These are phyloP conservation scores for Gigaspora rosea DNA, from an alignment of 192 early-diverging fungal genomes.

Conservation along the genomic window DNA sequence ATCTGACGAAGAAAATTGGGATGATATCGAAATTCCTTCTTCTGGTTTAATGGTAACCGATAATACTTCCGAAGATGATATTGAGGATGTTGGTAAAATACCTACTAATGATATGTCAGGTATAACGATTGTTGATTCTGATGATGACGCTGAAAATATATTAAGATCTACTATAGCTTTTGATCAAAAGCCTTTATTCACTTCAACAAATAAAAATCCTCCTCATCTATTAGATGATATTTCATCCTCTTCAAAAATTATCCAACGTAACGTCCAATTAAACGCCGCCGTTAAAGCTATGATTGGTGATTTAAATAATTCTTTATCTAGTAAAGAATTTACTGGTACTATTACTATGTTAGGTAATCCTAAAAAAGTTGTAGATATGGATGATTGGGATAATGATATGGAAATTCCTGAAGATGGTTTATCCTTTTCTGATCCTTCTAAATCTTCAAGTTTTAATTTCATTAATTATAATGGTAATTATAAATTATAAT, in stretches of 20 bases:
- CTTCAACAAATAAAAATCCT: too few species aligned
- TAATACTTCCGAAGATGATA: not conserved
- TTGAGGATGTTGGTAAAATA: not conserved
- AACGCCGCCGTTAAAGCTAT: too few species aligned
- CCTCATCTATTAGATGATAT: too few species aligned
- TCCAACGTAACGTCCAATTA: too few species aligned
- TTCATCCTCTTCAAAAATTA: too few species aligned
- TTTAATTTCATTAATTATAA: not conserved
- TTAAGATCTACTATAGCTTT: too few species aligned
- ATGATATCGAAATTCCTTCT: slow-evolving; percentile 11
- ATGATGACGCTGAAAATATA: not conserved
- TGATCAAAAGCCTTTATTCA: too few species aligned
- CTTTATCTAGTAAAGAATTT: not conserved
- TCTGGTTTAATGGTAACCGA: slow-evolving; percentile 3
- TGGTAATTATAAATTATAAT: not conserved
- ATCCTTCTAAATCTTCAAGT: not conserved
- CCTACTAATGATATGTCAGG: not conserved
- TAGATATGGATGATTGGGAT: slow-evolving; percentile 6
- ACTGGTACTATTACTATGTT: not conserved
- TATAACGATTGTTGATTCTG: slow-evolving; percentile 4
- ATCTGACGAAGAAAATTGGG: slow-evolving; percentile 21
- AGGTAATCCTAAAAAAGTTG: not conserved
- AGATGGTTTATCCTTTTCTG: not conserved
- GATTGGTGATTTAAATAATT: too few species aligned
- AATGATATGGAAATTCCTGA: slow-evolving; percentile 13